Evolutionary conservation across 2,329 filamentous ascomycete species (phyloP), one percentile per base, ranked within the genome.

Genomic region (Sporothrix brunneoviolacea): DNA sequence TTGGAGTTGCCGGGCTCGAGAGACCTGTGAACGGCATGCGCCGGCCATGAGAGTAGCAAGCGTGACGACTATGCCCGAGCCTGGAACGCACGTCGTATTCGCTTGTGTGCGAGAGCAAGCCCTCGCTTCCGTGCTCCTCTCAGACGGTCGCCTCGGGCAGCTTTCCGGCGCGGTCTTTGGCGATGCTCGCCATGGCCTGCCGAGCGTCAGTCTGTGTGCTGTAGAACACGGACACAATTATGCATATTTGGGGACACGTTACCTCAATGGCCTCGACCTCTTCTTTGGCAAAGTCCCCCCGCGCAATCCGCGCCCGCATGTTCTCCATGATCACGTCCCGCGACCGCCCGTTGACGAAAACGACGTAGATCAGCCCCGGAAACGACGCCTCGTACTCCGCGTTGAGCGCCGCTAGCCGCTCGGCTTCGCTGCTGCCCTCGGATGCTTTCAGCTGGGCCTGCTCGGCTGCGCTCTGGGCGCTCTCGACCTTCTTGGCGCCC

Each of bases 171-270:
- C 91, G 79, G 61, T 95, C 88, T 46, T 80, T 78, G 27, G 91
- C 91, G 62, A 96, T 96, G 60, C 90, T 86, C 62, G 88, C 89
- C 88, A 96, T 95, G 36, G 91, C 90, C 85, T 89, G 50, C 8
- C 51, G 24, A 22, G 21, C 24, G 47, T 61, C 52, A 62, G 58
- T 51, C n/a, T 18, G 55, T 4, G 39, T 13, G 24, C n/a, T n/a
- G n/a, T n/a, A n/a, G n/a, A n/a, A n/a, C n/a, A n/a, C n/a, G n/a
- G n/a, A n/a, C n/a, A n/a, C n/a, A n/a, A n/a, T n/a, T n/a, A n/a
- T n/a, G n/a, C n/a, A n/a, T n/a, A n/a, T n/a, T n/a, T 28, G 3
- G 16, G 13, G 1, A 9, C 21, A n/a, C 12, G 21, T 57, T 68
- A 90, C 88, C 75, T 85, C 76, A 44, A 95, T 84, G 6, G 80